Conservation (phyloP, 2,329 filamentous ascomycete genomes). For the Penicillium sp. region DNA sequence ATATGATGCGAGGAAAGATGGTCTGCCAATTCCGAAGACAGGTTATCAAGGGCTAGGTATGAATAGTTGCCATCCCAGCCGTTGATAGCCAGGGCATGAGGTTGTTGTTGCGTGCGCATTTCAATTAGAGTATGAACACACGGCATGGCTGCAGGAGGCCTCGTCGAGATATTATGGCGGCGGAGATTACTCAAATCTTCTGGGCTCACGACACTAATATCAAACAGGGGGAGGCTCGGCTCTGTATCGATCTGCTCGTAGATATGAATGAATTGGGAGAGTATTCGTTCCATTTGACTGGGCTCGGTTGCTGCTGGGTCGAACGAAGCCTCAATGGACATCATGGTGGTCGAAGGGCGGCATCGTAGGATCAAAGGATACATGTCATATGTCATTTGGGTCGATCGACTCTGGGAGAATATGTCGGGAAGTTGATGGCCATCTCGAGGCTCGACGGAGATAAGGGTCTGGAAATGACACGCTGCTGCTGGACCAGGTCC, state of each 20-base stretch:
- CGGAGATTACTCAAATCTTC: neutral
- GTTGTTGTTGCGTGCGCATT: neutral
- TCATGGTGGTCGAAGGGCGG: neutral
- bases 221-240: neutral
- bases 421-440: constrained; percentile 4
- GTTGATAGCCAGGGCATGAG: neutral
- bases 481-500: constrained; percentile 14
- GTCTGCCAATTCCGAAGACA: neutral
- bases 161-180: neutral
- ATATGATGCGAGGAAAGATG: neutral
- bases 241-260: constrained; percentile 10
- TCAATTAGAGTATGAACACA: constrained; percentile 3
- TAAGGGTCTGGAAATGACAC: constrained; percentile 19
- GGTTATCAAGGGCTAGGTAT: constrained; percentile 1
- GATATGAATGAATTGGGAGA: constrained; percentile 11
- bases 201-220: neutral
- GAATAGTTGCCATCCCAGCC: constrained; percentile 12
- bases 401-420: constrained; percentile 4
- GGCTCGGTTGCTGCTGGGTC: constrained; percentile 10
- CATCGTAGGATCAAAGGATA: constrained; percentile 14
- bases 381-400: constrained; percentile 8
- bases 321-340: constrained; percentile 10
- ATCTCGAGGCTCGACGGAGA: constrained; percentile 15
- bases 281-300: constrained; percentile 10
- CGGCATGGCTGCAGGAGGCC: neutral